phyloP scores from a whole-genome alignment of 257 asterid species.

The Jacaranda mimosifolia region DNA sequence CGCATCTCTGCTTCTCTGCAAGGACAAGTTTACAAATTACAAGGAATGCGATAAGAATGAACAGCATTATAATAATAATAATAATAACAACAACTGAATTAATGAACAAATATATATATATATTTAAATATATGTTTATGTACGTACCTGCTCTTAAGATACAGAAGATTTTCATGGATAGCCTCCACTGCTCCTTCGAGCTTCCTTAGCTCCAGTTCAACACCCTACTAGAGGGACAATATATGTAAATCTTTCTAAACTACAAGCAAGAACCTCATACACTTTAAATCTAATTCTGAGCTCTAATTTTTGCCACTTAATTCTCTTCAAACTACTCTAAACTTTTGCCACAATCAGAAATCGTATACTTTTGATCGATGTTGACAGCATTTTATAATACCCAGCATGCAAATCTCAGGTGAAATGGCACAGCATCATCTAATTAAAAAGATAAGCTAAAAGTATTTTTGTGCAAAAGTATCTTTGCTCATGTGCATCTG shows the following conservation, averaged over 20 bases:
- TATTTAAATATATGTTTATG: too few relatives aligned
- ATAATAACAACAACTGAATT: not conserved
- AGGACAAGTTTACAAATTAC: constrained; percentile 22
- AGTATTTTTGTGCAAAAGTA: not conserved
- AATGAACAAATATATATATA: not conserved
- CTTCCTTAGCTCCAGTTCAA: constrained; percentile 85
- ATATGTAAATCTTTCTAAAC: constrained; percentile 33
- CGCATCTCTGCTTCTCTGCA: constrained; percentile 94
- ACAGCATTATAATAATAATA: not conserved
- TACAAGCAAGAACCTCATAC: not conserved
- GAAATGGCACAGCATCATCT: not conserved
- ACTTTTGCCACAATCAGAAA: not conserved
- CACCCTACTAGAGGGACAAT: constrained; percentile 59
- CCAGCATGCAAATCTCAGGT: not conserved
- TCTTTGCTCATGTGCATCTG: not conserved
- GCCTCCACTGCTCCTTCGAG: constrained; percentile 91
- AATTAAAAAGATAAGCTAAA: not conserved
- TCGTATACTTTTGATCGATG: not conserved
- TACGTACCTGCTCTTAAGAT: constrained; percentile 77
- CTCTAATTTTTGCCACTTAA: not conserved
- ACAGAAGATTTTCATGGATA: constrained; percentile 82
- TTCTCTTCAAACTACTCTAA: constrained; percentile 4
- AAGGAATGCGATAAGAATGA: constrained; percentile 1
- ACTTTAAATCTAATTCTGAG: constrained; percentile 19
- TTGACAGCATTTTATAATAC: not conserved